phyloP scores from a whole-genome alignment of 495 filamentous ascomycete genomes.

The Parachaetomium inaequale region DNA sequence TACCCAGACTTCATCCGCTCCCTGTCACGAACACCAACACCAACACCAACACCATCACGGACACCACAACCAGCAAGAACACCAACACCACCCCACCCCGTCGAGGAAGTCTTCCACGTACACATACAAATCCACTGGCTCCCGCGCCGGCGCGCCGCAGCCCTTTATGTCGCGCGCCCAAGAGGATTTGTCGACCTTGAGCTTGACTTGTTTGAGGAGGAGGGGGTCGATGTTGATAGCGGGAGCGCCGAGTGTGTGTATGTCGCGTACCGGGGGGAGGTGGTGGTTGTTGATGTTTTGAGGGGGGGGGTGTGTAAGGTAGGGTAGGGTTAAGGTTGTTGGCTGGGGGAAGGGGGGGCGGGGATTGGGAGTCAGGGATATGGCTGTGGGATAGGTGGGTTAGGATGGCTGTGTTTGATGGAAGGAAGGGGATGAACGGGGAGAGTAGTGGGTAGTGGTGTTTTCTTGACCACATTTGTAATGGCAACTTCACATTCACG shows the following conservation, averaged over 20 bases:
- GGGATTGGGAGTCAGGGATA: too few species aligned
- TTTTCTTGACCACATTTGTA: too few species aligned
- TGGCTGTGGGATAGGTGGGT: neutral
- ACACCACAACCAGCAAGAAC: too few species aligned
- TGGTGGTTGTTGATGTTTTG: constrained; percentile 16
- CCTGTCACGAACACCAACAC: neutral
- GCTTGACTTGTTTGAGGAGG: too few species aligned
- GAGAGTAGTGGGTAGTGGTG: too few species aligned
- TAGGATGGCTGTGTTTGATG: too few species aligned
- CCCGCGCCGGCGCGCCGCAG: neutral
- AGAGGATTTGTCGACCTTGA: neutral
- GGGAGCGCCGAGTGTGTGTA: constrained; percentile 5
- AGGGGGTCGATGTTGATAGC: neutral
- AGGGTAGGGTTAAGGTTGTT: neutral
- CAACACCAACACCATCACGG: too few species aligned
- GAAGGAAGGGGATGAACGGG: too few species aligned
- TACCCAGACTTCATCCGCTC: constrained; percentile 2
- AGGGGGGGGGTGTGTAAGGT: neutral
- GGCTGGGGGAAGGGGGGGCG: too few species aligned
- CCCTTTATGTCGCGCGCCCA: neutral
- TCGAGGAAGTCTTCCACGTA: neutral
- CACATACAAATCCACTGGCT: neutral
- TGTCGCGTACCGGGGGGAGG: constrained; percentile 5
- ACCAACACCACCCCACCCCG: neutral
- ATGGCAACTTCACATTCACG: too few species aligned